Conservation (phyloP, 1,284 basidiomycete species). For the Dichomitus squalens region DNA sequence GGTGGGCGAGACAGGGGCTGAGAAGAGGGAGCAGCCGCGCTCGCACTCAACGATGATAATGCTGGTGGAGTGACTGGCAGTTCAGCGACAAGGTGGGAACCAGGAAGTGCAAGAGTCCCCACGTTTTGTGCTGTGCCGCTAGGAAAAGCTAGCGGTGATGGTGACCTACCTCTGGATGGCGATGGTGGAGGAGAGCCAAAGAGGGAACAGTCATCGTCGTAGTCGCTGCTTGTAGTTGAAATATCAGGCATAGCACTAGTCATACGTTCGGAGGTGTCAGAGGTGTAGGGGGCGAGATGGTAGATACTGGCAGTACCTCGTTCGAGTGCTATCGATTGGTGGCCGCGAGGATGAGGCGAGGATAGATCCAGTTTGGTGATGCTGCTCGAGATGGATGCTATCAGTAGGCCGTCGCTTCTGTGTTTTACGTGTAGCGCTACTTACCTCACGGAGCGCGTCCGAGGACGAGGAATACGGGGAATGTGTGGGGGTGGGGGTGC, state of each 20-base stretch:
- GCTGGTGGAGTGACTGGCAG: constrained; percentile 74
- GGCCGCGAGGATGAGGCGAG: constrained; percentile 3
- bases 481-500: neutral
- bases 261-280: neutral
- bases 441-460: neutral
- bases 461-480: neutral
- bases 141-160: constrained; percentile 57
- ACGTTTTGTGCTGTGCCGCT: constrained; percentile 70
- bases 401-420: neutral
- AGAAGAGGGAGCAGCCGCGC: constrained; percentile 14
- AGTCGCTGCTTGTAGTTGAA: constrained; percentile 30
- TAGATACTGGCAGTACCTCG: constrained; percentile 15
- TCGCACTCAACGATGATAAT: constrained; percentile 49
- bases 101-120: constrained; percentile 95
- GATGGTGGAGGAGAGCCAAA: constrained; percentile 80
- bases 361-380: constrained; percentile 16
- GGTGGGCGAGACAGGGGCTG: neutral
- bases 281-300: neutral
- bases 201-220: constrained; percentile 68
- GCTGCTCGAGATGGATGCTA: neutral
- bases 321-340: constrained; percentile 24
- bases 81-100: constrained; percentile 86
- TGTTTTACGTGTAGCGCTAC: neutral
- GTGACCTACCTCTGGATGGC: constrained; percentile 74
- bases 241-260: constrained; percentile 23